Conservation (phyloP, 352 stramenopile species). For the Phytophthora ramorum region DNA sequence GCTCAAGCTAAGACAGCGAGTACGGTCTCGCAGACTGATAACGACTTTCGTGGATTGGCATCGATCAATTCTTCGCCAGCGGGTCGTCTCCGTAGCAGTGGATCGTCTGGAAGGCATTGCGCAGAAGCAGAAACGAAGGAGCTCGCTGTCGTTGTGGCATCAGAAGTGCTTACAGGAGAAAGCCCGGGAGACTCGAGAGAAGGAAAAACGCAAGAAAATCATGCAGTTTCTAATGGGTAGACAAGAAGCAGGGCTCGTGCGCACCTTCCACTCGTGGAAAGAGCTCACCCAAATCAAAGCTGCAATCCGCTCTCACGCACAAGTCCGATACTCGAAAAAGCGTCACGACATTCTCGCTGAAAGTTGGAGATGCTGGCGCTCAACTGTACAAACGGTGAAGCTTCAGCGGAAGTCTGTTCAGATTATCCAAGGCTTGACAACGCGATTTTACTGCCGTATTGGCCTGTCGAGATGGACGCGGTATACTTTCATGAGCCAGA, state of each 20-base stretch:
- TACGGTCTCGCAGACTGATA: constrained; percentile 1
- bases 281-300: constrained; percentile 6
- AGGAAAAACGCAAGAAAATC: constrained; percentile 42
- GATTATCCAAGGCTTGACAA: constrained; percentile 8
- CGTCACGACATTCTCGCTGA: constrained; percentile 2
- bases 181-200: constrained; percentile 8
- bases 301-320: constrained; percentile 6
- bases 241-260: constrained; percentile 29
- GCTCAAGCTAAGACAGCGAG: constrained; percentile 19
- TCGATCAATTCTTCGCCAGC: constrained; percentile 18
- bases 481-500: constrained; percentile 25
- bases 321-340: constrained; percentile 12
- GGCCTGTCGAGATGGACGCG: constrained; percentile 37
- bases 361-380: constrained; percentile 23
- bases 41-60: constrained; percentile 16
- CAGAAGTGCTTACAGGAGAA: constrained; percentile 16
- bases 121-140: constrained; percentile 9
- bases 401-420: constrained; percentile 10
- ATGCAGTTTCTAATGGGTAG: constrained; percentile 46
- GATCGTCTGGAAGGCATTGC: constrained; percentile 4
- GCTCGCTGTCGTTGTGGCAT: constrained; percentile 18
- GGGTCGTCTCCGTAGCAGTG: not conserved
- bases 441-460: constrained; percentile 22
- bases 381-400: constrained; percentile 3
- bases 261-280: constrained; percentile 45